These are phyloP conservation scores for Hamamelis virginiana DNA, from an alignment of 164 flowering plant genomes.

Conservation along the genomic window DNA sequence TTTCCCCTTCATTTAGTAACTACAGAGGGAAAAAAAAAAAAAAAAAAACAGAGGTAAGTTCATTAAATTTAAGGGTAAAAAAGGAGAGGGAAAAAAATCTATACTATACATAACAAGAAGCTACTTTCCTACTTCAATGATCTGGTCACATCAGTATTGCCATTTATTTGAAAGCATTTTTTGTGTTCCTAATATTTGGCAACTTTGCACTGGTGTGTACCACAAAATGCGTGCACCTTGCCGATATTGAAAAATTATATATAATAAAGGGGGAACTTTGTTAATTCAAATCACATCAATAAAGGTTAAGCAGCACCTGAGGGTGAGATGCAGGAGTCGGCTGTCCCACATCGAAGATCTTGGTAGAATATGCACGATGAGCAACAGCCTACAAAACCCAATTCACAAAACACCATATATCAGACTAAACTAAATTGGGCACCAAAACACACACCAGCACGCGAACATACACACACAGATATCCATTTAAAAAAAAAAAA, in stretches of 20 bases:
- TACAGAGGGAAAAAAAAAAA: slow-evolving; percentile 22
- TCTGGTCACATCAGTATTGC: not conserved
- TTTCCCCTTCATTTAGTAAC: slow-evolving; percentile 77
- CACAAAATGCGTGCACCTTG: not conserved
- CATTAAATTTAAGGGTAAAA: not conserved
- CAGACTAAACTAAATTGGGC: not conserved
- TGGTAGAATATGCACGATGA: slow-evolving; percentile 41
- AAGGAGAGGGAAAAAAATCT: not conserved
- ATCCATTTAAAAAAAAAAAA: too few relatives aligned
- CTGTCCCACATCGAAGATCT: slow-evolving; percentile 66
- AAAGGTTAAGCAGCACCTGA: slow-evolving; percentile 45
- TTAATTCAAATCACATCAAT: not conserved
- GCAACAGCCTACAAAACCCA: slow-evolving; percentile 28
- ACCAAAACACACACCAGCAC: too few relatives aligned
- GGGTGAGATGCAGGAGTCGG: slow-evolving; percentile 86
- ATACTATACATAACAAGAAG: not conserved
- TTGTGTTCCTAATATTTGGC: not conserved
- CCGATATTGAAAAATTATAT: not conserved
- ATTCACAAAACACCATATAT: slow-evolving; percentile 9
- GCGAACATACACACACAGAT: too few relatives aligned
- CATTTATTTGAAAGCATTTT: too few relatives aligned
- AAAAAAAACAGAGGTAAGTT: too few relatives aligned
- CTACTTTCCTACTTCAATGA: not conserved
- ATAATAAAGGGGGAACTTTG: too few relatives aligned
- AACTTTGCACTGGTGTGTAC: not conserved